phyloP scores from a whole-genome alignment of 2,329 filamentous ascomycete species.

The Aspergillus sp. region DNA sequence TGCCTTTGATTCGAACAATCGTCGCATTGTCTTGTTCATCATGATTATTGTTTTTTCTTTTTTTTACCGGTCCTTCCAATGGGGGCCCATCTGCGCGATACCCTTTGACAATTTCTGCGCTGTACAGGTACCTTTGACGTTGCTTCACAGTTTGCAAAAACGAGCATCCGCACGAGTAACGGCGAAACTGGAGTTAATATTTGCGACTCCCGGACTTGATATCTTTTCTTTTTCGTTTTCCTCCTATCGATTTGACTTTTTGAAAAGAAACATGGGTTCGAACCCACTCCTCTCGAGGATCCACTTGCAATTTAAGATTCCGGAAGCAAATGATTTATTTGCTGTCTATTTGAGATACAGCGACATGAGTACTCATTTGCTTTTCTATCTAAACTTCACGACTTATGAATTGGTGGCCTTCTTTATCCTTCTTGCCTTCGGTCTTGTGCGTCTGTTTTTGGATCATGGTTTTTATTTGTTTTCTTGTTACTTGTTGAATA shows the following conservation, averaged over 20 bases:
- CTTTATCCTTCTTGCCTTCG: constrained; percentile 8
- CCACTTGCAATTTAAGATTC: neutral
- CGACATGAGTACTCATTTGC: neutral
- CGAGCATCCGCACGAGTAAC: constrained; percentile 11
- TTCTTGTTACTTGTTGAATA: neutral
- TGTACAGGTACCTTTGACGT: constrained; percentile 21
- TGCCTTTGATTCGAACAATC: neutral
- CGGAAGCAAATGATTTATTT: neutral
- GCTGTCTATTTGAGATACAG: neutral
- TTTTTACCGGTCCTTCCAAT: neutral
- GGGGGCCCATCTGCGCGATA: constrained; percentile 22
- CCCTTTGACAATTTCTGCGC: constrained; percentile 25
- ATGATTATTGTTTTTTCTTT: neutral
- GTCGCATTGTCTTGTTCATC: neutral
- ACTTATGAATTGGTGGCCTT: neutral
- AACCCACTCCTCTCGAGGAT: constrained; percentile 7
- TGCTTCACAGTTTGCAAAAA: constrained; percentile 7
- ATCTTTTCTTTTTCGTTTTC: constrained; percentile 17
- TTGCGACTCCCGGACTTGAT: constrained; percentile 8
- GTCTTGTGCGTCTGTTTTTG: constrained; percentile 8
- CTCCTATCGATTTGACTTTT: constrained; percentile 9
- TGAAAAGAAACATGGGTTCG: constrained; percentile 5
- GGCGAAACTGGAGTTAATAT: constrained; percentile 26
- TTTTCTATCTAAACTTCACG: neutral
- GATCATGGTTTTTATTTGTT: neutral